These are phyloP conservation scores for Hypericum androsaemum DNA, from an alignment of 345 rosid genomes.

Conservation along the genomic window DNA sequence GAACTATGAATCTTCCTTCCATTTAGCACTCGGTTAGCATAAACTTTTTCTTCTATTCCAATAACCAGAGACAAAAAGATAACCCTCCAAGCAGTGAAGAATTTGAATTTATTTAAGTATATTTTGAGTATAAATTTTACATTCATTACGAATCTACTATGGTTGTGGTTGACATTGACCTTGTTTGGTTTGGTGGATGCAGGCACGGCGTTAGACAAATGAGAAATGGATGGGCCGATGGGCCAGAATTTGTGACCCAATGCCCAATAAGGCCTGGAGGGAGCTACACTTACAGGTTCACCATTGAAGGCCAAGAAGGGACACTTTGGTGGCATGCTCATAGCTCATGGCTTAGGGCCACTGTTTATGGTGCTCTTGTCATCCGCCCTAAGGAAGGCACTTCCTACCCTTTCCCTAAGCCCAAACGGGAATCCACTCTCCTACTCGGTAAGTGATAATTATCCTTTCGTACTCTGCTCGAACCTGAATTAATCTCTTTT, in stretches of 20 bases:
- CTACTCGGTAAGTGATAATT: constrained; percentile 10
- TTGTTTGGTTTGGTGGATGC: not conserved
- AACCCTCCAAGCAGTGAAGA: no score
- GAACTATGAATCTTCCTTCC: no score
- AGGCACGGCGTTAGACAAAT: constrained; percentile 27
- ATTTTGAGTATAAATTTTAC: no score
- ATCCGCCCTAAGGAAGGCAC: constrained; percentile 15
- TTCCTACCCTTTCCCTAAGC: constrained; percentile 16
- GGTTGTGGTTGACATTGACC: no score
- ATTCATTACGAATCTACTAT: no score
- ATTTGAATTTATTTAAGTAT: no score
- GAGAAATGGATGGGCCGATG: constrained; percentile 22
- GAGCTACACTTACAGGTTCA: constrained; percentile 19
- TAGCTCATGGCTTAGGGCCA: constrained; percentile 30
- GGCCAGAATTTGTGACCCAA: constrained; percentile 23
- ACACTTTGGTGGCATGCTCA: constrained; percentile 40
- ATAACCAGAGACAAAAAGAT: no score
- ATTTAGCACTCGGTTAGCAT: no score
- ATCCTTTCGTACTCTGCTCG: no score
- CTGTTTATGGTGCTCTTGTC: constrained; percentile 29
- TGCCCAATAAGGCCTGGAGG: constrained; percentile 11
- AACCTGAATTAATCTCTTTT: not conserved
- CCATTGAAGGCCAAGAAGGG: constrained; percentile 22
- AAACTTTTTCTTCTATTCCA: no score
- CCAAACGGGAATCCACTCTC: constrained; percentile 6